A percentile compares a stretch with the other conserved stretches of the same genome.
Conservation (phyloP, 805 yeast genomes). For the Lachancea fermentati region DNA sequence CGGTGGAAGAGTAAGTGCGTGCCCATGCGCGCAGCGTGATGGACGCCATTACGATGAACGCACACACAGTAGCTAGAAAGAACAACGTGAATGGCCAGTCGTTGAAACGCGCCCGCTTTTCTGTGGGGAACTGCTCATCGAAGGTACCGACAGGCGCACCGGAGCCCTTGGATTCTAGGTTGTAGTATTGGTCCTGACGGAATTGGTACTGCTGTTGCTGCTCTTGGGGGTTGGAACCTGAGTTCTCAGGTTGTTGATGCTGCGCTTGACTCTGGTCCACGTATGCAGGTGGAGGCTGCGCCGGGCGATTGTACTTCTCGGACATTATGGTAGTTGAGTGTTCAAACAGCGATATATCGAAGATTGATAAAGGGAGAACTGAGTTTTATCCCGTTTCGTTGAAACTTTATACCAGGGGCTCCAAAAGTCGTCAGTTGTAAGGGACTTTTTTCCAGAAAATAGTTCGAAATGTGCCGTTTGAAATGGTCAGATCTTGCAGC, state of each 20-base stretch:
- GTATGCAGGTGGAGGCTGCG: slow-evolving; percentile 19
- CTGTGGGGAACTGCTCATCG: slow-evolving; percentile 57
- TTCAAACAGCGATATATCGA: background rate
- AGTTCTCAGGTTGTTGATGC: slow-evolving; percentile 2
- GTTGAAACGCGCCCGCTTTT: slow-evolving; percentile 54
- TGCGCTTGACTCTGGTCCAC: slow-evolving; percentile 2
- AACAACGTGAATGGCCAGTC: slow-evolving; percentile 69
- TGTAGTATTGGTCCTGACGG: slow-evolving; percentile 26
- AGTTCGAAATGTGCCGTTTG: too few species aligned
- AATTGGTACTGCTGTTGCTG: slow-evolving; percentile 17
- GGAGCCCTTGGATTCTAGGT: slow-evolving; percentile 27
- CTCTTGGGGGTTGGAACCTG: slow-evolving; percentile 4
- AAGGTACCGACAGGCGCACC: slow-evolving; percentile 44
- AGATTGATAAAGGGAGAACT: background rate
- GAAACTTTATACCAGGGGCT: too few species aligned
- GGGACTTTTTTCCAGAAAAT: too few species aligned
- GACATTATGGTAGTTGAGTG: slow-evolving; percentile 3
- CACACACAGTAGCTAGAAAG: slow-evolving; percentile 45
- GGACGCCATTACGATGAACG: slow-evolving; percentile 66
- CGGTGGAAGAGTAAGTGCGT: slow-evolving; percentile 47
- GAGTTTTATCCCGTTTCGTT: too few species aligned
- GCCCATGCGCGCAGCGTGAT: slow-evolving; percentile 63
- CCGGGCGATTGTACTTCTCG: slow-evolving; percentile 16
- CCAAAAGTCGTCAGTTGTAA: too few species aligned
- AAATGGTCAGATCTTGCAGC: too few species aligned